phyloP scores from a whole-genome alignment of 23 red algal species.

The Gracilaria domingensis region DNA sequence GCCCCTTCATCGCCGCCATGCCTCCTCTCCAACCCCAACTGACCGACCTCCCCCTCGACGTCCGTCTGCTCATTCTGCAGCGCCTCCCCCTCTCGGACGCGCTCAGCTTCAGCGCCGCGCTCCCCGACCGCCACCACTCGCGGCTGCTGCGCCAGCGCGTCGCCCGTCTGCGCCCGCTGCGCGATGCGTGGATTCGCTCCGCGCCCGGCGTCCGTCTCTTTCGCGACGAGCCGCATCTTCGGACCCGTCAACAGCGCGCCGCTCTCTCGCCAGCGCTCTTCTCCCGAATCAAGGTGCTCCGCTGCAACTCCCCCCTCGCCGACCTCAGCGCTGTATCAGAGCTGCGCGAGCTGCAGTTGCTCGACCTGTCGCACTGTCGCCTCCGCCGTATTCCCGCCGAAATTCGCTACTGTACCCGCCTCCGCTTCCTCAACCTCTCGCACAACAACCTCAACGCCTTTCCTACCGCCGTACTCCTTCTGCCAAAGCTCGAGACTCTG shows the following conservation, averaged over 20 bases:
- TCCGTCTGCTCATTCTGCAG: constrained; percentile 13
- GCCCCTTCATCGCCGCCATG: neutral
- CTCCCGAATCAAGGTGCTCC: constrained; percentile 5
- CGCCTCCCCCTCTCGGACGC: constrained; percentile 44
- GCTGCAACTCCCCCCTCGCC: constrained; percentile 1
- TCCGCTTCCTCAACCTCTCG: constrained; percentile 50
- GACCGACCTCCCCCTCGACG: constrained; percentile 49
- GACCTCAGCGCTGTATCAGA: constrained; percentile 19
- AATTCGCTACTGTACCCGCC: constrained; percentile 10
- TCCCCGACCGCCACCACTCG: constrained; percentile 22
- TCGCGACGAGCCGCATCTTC: constrained; percentile 31
- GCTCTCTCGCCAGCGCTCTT: constrained; percentile 26
- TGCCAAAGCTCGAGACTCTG: constrained; percentile 37
- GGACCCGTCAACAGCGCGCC: neutral
- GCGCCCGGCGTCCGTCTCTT: neutral
- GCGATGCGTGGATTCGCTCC: constrained; percentile 33
- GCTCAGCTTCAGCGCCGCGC: constrained; percentile 33
- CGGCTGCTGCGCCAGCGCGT: constrained; percentile 12
- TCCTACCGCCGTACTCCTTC: constrained; percentile 17
- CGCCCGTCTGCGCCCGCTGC: constrained; percentile 15
- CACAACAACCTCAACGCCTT: constrained; percentile 39
- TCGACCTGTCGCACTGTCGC: constrained; percentile 20
- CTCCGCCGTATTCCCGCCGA: constrained; percentile 18
- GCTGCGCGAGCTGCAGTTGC: constrained; percentile 7
- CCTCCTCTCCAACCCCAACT: neutral